phyloP scores from a whole-genome alignment of 352 stramenopile species.

The Globisporangium apiculatum region DNA sequence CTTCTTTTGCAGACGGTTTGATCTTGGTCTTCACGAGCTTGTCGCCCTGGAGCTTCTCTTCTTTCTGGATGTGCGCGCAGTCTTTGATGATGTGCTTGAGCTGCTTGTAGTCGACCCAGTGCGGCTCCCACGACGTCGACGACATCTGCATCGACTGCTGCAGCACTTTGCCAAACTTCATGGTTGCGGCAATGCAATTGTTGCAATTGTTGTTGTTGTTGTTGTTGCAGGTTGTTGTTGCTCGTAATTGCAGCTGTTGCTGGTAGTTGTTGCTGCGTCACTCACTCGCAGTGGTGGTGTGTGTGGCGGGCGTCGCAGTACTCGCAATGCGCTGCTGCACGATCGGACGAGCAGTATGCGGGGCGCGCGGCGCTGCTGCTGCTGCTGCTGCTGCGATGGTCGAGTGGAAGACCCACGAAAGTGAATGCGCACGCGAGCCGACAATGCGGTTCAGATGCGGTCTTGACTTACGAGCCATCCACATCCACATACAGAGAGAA shows the following conservation, averaged over 20 bases:
- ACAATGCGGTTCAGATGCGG: constrained; percentile 4
- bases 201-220: not conserved
- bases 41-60: constrained; percentile 77
- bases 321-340: too few species aligned
- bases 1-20: constrained; percentile 65
- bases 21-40: constrained; percentile 74
- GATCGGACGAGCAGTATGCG: too few species aligned
- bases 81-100: constrained; percentile 89
- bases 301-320: too few species aligned
- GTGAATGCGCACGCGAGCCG: not conserved
- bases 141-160: constrained; percentile 85
- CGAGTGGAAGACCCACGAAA: not conserved
- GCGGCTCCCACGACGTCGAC: constrained; percentile 59
- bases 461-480: constrained; percentile 2
- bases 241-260: too few species aligned
- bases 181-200: constrained; percentile 11
- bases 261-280: not conserved
- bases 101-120: constrained; percentile 86
- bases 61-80: constrained; percentile 81
- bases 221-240: not conserved
- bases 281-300: not conserved
- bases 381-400: constrained; percentile 1
- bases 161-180: constrained; percentile 88
- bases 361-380: too few species aligned
- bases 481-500: not conserved